These are phyloP conservation scores for Luvunga scandens DNA, from an alignment of 345 rosid species.

Conservation along the genomic window DNA sequence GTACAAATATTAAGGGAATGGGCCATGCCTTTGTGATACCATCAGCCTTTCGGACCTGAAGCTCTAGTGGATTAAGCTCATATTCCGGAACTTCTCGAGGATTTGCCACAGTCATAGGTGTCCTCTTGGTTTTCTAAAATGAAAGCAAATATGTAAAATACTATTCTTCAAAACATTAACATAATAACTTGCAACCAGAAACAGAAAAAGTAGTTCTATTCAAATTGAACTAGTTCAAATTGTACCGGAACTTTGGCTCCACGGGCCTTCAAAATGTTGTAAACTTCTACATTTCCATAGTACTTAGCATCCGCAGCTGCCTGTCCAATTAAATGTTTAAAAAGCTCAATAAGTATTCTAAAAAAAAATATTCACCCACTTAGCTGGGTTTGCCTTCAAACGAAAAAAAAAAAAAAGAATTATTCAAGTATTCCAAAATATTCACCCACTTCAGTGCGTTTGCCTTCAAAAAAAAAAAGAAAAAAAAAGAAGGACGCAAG, in stretches of 20 bases:
- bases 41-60: constrained; percentile 81
- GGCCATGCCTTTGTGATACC: constrained; percentile 72
- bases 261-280: constrained; percentile 79
- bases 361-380: too few relatives aligned
- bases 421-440: too few relatives aligned
- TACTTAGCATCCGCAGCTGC: constrained; percentile 91
- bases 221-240: background rate
- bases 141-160: constrained; percentile 16
- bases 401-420: too few relatives aligned
- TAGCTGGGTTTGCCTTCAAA: too few relatives aligned
- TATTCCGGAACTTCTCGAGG: constrained; percentile 94
- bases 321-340: constrained; percentile 35
- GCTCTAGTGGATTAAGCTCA: constrained; percentile 89
- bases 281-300: constrained; percentile 79
- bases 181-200: background rate
- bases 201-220: background rate
- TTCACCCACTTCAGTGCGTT: too few relatives aligned
- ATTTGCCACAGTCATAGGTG: constrained; percentile 90
- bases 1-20: constrained; percentile 6
- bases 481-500: too few relatives aligned
- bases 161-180: background rate
- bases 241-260: constrained; percentile 89
- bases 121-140: constrained; percentile 81
- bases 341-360: too few relatives aligned
- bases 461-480: too few relatives aligned